phyloP scores from a whole-genome alignment of 2,329 filamentous ascomycete genomes.

The Talaromyces verruculosus region DNA sequence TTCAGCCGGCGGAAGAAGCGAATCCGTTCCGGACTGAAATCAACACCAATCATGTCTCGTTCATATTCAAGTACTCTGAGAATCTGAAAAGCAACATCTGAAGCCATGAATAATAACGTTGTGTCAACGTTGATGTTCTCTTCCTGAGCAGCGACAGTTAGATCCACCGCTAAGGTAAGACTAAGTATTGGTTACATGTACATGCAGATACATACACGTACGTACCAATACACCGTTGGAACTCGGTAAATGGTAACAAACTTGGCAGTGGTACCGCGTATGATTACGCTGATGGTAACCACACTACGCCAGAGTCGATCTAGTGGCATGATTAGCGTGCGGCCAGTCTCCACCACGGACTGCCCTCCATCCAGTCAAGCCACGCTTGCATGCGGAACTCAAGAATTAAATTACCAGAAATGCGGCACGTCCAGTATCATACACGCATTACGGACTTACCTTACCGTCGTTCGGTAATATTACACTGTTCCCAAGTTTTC shows the following conservation, averaged over 20 bases:
- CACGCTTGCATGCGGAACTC: background rate
- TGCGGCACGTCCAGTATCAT: conserved; percentile 9
- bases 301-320: background rate
- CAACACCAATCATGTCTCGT: background rate
- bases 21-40: background rate
- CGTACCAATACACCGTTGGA: background rate
- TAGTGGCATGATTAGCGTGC: background rate
- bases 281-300: background rate
- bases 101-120: conserved; percentile 18
- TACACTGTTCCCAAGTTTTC: conserved; percentile 9
- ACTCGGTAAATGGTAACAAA: background rate
- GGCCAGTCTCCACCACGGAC: background rate
- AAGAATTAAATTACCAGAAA: conserved; percentile 7
- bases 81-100: background rate
- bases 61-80: background rate
- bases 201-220: background rate
- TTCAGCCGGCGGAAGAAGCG: conserved; percentile 1
- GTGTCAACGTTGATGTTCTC: conserved; percentile 8
- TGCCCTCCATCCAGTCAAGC: background rate
- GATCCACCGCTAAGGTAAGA: background rate
- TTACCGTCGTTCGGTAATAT: background rate
- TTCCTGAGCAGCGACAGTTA: background rate
- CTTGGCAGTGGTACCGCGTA: background rate
- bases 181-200: background rate
- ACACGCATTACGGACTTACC: conserved; percentile 4